Evolutionary conservation across 1,139 yeast species (phyloP).

Genomic region (Pichia sp.): DNA sequence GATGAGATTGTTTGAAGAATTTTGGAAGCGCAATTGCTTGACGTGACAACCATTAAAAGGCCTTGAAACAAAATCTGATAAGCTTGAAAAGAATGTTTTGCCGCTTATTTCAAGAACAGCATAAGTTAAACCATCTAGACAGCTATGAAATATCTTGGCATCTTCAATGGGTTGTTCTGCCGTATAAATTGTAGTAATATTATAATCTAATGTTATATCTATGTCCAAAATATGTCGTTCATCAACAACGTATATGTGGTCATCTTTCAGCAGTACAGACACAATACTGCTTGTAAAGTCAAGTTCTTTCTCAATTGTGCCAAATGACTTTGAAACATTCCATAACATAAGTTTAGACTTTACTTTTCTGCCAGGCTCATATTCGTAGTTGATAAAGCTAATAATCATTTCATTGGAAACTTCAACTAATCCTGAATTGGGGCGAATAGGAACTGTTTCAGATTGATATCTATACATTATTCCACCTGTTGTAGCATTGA

Average conservation of each 20-base stretch:
- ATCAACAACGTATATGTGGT: conserved; percentile 4
- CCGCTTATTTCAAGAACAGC: conserved; percentile 2
- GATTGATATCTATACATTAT: conserved; percentile 31
- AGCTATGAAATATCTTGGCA: conserved; percentile 3
- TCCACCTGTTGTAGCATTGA: conserved; percentile 28
- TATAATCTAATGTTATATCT: neutral
- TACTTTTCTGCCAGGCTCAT: neutral
- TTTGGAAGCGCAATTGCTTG: conserved; percentile 1
- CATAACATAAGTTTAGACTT: conserved; percentile 7
- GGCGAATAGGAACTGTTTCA: neutral
- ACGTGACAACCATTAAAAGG: conserved; percentile 4
- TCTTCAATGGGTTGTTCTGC: neutral
- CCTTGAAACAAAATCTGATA: neutral
- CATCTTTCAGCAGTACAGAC: conserved; percentile 1
- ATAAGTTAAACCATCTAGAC: neutral
- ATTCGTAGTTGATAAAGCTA: conserved; percentile 8
- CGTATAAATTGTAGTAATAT: neutral
- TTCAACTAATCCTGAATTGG: conserved; percentile 5
- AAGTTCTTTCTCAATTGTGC: conserved; percentile 4
- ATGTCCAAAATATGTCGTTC: neutral
- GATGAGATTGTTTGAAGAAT: conserved; percentile 4
- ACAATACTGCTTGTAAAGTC: neutral
- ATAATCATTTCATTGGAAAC: neutral
- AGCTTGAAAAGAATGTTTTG: neutral
- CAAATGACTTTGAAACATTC: conserved; percentile 2